Evolutionary conservation across 2,329 filamentous ascomycete species (phyloP).

Genomic region (Didymella arachidicola): DNA sequence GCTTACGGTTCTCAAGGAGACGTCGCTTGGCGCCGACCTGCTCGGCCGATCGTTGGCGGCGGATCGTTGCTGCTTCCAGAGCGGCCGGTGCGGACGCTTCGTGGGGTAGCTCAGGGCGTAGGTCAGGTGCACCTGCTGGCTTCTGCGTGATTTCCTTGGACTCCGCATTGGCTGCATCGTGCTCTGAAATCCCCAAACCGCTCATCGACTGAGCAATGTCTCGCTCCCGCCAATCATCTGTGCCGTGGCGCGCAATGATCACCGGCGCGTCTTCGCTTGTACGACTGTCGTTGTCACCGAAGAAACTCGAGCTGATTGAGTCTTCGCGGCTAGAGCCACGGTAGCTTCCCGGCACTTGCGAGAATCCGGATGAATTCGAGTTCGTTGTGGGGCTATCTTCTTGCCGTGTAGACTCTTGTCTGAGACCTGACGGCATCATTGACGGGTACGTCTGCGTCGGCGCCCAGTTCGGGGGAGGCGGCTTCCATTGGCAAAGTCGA

Average conservation of each 20-base stretch:
- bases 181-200: constrained; percentile 78
- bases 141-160: constrained; percentile 39
- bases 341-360: constrained; percentile 74
- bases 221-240: constrained; percentile 77
- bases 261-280: constrained; percentile 77
- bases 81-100: constrained; percentile 65
- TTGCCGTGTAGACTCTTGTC: constrained; percentile 67
- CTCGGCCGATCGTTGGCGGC: constrained; percentile 74
- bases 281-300: constrained; percentile 83
- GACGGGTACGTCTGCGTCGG: constrained; percentile 46
- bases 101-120: constrained; percentile 48
- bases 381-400: constrained; percentile 87
- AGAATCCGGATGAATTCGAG: constrained; percentile 70
- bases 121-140: constrained; percentile 40
- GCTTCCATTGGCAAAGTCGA: constrained; percentile 91
- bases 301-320: constrained; percentile 86
- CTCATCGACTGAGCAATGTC: constrained; percentile 59
- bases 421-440: constrained; percentile 67
- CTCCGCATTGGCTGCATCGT: constrained; percentile 58
- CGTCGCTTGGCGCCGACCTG: constrained; percentile 78
- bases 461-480: constrained; percentile 69
- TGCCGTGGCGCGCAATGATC: constrained; percentile 74
- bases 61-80: constrained; percentile 60
- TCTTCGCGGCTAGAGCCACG: constrained; percentile 83
- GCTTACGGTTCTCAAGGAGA: constrained; percentile 73